phyloP scores from a whole-genome alignment of 1,284 basidiomycete genomes.

The Fomitopsis palustris region DNA sequence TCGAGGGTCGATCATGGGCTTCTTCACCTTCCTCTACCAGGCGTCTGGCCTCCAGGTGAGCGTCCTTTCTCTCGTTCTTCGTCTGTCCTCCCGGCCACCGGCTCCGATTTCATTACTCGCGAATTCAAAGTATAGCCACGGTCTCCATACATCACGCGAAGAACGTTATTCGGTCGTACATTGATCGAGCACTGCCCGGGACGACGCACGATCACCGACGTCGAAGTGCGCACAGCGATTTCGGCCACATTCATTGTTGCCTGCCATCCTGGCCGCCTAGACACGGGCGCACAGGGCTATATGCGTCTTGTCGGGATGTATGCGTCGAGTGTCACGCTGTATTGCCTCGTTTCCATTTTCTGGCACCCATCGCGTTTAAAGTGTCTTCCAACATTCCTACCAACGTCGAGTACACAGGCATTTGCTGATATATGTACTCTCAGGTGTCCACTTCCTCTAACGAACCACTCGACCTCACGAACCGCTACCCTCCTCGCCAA shows the following conservation, averaged over 20 bases:
- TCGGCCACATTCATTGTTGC: background rate
- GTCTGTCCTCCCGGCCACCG: background rate
- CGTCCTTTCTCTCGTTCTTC: background rate
- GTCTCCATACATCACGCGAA: background rate
- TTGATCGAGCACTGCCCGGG: background rate
- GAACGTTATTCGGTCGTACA: background rate
- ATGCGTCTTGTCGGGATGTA: background rate
- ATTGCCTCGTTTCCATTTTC: background rate
- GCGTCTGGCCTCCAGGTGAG: slow-evolving; percentile 2
- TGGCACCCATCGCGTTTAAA: background rate
- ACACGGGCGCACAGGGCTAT: background rate
- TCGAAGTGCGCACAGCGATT: background rate
- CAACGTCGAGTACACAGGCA: background rate
- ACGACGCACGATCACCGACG: background rate
- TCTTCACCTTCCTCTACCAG: slow-evolving; percentile 9
- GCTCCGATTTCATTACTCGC: background rate
- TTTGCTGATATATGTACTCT: slow-evolving; percentile 1
- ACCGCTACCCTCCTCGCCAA: slow-evolving; percentile 19
- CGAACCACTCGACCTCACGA: slow-evolving; percentile 16
- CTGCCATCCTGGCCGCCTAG: background rate
- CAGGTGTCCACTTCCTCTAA: background rate
- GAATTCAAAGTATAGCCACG: background rate
- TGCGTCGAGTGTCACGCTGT: background rate
- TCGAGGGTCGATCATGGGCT: slow-evolving; percentile 5
- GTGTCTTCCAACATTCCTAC: background rate